Conservation (phyloP, 1,284 basidiomycete species). For the Ganoderma lingzhi region DNA sequence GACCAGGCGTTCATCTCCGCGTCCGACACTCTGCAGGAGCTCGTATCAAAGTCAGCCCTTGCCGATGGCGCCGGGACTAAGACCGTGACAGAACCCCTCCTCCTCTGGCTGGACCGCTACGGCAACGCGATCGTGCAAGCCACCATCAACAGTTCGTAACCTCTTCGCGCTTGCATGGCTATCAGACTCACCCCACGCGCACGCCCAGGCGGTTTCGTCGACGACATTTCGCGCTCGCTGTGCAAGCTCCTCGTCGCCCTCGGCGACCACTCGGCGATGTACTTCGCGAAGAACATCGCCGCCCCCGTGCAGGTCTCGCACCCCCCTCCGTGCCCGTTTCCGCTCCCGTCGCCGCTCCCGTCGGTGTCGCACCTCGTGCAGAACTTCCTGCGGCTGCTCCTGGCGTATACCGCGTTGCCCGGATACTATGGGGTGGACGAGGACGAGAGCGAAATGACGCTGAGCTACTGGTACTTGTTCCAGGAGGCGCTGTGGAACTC, state of each 20-base stretch:
- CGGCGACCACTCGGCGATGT: slow-evolving; percentile 86
- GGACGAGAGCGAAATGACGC: slow-evolving; percentile 85
- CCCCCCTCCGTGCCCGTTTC: slow-evolving; percentile 35
- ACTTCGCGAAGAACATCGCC: slow-evolving; percentile 76
- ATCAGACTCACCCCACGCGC: slow-evolving; percentile 6
- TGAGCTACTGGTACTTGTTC: slow-evolving; percentile 88
- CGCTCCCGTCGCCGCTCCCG: slow-evolving; percentile 33
- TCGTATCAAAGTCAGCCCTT: slow-evolving; percentile 77
- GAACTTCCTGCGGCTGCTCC: slow-evolving; percentile 71
- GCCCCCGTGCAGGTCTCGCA: slow-evolving; percentile 45
- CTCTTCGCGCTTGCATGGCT: slow-evolving; percentile 21
- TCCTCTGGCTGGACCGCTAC: slow-evolving; percentile 73
- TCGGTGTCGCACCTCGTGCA: slow-evolving; percentile 58
- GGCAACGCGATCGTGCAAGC: slow-evolving; percentile 63
- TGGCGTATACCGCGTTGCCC: slow-evolving; percentile 80
- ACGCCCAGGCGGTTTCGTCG: slow-evolving; percentile 51
- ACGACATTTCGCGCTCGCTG: slow-evolving; percentile 68
- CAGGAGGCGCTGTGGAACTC: slow-evolving; percentile 88
- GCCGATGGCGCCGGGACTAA: slow-evolving; percentile 75
- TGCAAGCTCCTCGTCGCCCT: slow-evolving; percentile 83
- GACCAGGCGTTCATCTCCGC: slow-evolving; percentile 67
- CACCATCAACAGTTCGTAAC: slow-evolving; percentile 47
- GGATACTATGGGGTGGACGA: slow-evolving; percentile 85
- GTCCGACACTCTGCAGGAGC: slow-evolving; percentile 79
- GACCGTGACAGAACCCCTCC: slow-evolving; percentile 82